Conservation (phyloP, 768 basidiomycete genomes). For the Xerocomellus amylosporus region DNA sequence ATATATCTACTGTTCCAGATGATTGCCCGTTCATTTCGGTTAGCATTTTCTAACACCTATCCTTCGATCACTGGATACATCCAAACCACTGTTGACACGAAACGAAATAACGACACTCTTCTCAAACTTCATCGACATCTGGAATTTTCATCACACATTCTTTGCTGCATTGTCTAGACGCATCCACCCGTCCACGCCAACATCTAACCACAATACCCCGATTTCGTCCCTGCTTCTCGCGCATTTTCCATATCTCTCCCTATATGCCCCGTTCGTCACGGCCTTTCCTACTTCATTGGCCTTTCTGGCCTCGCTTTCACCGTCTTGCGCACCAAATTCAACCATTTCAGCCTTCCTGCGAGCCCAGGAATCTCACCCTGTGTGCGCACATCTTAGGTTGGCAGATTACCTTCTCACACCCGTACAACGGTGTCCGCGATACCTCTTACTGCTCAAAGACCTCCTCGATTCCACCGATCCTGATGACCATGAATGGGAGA, state of each 20-base stretch:
- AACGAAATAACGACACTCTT: slow-evolving; percentile 70
- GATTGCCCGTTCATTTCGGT: background rate
- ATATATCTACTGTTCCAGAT: background rate
- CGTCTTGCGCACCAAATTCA: slow-evolving; percentile 38
- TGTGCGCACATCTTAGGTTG: slow-evolving; percentile 71
- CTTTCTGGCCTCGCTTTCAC: slow-evolving; percentile 53
- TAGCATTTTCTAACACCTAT: slow-evolving; percentile 84
- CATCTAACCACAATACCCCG: slow-evolving; percentile 34
- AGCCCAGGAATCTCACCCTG: slow-evolving; percentile 62
- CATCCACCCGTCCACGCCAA: slow-evolving; percentile 22
- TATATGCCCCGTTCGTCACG: slow-evolving; percentile 84
- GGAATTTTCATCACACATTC: slow-evolving; percentile 82
- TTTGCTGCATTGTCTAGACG: slow-evolving; percentile 56
- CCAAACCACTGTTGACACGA: slow-evolving; percentile 66
- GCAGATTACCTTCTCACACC: slow-evolving; percentile 85
- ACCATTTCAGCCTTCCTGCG: slow-evolving; percentile 63
- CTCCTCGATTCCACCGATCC: slow-evolving; percentile 63
- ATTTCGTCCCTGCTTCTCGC: slow-evolving; percentile 63
- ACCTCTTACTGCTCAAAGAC: slow-evolving; percentile 80
- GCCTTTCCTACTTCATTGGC: slow-evolving; percentile 68
- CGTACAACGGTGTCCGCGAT: slow-evolving; percentile 85
- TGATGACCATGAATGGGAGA: slow-evolving; percentile 65
- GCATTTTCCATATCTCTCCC: slow-evolving; percentile 85
- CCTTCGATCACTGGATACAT: slow-evolving; percentile 66
- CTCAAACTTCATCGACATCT: slow-evolving; percentile 88